Base-by-base conservation (phyloP, 495 filamentous ascomycete genomes). In the Xanthoparmelia taractica region DNA sequence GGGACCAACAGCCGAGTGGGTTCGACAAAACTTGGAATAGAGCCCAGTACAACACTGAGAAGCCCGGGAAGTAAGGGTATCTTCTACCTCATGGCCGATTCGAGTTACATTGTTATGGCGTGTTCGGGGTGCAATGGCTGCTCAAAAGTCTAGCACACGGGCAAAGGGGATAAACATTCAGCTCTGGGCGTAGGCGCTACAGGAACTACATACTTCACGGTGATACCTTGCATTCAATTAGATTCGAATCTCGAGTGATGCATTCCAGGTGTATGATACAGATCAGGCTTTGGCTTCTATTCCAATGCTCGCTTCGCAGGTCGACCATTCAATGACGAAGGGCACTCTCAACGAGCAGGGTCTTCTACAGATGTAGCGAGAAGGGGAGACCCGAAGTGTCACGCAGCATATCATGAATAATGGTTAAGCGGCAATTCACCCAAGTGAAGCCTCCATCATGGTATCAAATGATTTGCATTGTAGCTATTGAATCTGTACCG, bases 361-460 rank as follows among this genome's bases (percentile, higher is more conserved):
- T 59, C 7, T 41, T 58, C n/a, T 17, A 29, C 40, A n/a, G 18
- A 29, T 1, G 38, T 3, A 29, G 34, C 29, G 20, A 31, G 1
- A 41, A 54, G 37, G 34, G 57, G 23, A 58, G 60, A 54, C 52
- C 58, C 27, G 57, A 20, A 15, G n/a, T 50, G 55, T 47, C 57
- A 45, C n/a, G 34, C 52, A 43, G 27, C 64, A 65, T 54, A 66
- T 66, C 63, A 50, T 69, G 61, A 69, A 45, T 31, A 60, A 71
- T 67, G 69, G 67, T 71, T 69, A 69, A 69, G 57, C 69, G 69
- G 69, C 69, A 66, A 12, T 33, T 65, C 67, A 69, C 67, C 67
- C 67, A 67, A 56, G 66, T 69, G 69, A 71, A 56, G 67, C 69
- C 67, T 71, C 69, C 69, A 71, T 68, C 63, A 48, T 63, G 25